phyloP scores from a whole-genome alignment of 257 asterid genomes.

The Gynochthodes officinalis region DNA sequence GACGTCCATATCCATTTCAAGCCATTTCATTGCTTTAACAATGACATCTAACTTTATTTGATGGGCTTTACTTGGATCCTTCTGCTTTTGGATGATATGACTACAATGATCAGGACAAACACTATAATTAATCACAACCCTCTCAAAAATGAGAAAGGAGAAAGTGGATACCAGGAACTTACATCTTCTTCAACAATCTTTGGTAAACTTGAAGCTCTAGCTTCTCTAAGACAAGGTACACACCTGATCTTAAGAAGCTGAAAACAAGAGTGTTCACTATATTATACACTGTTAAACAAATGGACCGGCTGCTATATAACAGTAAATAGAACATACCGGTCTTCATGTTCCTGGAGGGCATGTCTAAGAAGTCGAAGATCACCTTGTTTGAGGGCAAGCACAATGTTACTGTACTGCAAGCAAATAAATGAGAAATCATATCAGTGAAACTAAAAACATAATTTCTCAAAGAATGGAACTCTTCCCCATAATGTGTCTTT shows the following conservation, averaged over 20 bases:
- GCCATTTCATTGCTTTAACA: conserved; percentile 89
- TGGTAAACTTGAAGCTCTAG: conserved; percentile 97
- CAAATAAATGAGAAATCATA: conserved; percentile 13
- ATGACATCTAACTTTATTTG: conserved; percentile 85
- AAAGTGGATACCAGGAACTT: conserved; percentile 23
- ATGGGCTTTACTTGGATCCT: conserved; percentile 81
- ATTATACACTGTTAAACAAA: background rate
- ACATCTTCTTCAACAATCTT: conserved; percentile 88
- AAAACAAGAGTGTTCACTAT: conserved; percentile 12
- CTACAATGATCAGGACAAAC: conserved; percentile 34
- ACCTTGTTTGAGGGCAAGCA: conserved; percentile 85
- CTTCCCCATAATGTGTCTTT: background rate
- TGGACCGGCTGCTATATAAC: background rate
- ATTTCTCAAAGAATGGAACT: background rate
- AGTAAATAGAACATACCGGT: conserved; percentile 48
- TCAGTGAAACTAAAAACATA: conserved; percentile 8
- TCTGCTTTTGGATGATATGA: conserved; percentile 74
- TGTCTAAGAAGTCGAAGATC: conserved; percentile 88
- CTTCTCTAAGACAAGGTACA: conserved; percentile 90
- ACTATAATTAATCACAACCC: conserved; percentile 4
- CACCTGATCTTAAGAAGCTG: conserved; percentile 95
- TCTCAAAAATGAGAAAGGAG: background rate
- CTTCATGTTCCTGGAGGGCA: conserved; percentile 87
- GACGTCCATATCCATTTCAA: conserved; percentile 80
- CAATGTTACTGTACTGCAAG: conserved; percentile 70